Base-by-base conservation (phyloP, 495 filamentous ascomycete genomes). In the Hypoxylon rickii region DNA sequence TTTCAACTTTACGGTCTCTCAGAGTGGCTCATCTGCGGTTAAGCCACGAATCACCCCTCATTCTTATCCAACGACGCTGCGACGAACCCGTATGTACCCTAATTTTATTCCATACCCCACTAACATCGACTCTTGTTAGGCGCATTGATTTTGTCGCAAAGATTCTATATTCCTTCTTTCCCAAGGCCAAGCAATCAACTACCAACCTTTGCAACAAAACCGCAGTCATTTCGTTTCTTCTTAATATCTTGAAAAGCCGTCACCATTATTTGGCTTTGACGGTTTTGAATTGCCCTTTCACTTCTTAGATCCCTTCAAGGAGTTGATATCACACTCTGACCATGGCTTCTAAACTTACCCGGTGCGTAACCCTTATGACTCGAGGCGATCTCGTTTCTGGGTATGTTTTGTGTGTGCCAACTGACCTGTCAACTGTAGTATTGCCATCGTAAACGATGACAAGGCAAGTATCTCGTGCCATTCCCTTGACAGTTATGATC, bases 361-460 rank as follows among this genome's bases (percentile, higher is more conserved):
- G 69, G 63, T 70, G 70, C 32, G 64, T 18, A 21, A 4, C 29
- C 18, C 34, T 16, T 48, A 13, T 24, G 26, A 39, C 19, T 55
- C 16, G 13, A 22, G 6, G 37, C 41, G 50, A 39, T 58, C 24
- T 31, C 15, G 0, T 57, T 39, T 18, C 32, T 34, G 7, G 7
- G 29, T 52, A 36, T 22, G 29, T 31, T 32, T n/a, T n/a, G n/a
- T n/a, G 13, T 39, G 65, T 57, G 4, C 24, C 10, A 29, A 39
- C 38, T 65, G 22, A 67, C 40, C 39, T 13, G 18, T 41, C 42
- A 7, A 21, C 39, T 45, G 20, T 67, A 97, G 94, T 85, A 89
- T 98, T 78, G 94, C 94, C 57, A 97, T 98, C 74, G 89, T 99
- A 76, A 96, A 88, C 72, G 86, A 80, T 70, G 94, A 99, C 85